Base-by-base conservation (phyloP, 2,329 filamentous ascomycete species). In the Sporothrix luriei region DNA sequence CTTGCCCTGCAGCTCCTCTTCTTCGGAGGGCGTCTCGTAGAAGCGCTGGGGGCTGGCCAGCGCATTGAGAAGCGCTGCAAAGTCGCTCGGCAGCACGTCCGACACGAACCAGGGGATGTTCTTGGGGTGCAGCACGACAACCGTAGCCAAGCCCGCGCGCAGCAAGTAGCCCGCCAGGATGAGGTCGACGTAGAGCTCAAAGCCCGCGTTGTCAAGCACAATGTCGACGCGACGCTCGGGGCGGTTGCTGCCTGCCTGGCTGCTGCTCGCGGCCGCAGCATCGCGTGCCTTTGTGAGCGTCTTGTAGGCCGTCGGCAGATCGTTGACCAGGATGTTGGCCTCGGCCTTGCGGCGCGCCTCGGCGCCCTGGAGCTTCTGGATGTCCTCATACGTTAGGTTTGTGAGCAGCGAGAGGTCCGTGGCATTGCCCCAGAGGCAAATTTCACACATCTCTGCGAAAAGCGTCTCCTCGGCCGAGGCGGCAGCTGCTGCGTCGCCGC, bases 31-130 rank as follows among this genome's bases (percentile, higher is more conserved):
- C 0, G 87, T 87, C 76, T 90, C 87, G 81, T 95, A 98, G 79
- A 98, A 97, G 13, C 80, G 76, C 74, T 90, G 88, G 0, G 95
- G 92, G 74, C 89, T 85, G 7, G 90, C 87, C n/a, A 99, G 85
- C 4, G 91, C 92, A 72, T 87, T 88, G 66, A 99, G 87, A 2
- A 98, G 85, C n/a, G 90, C 88, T 1, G 84, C 85, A 75, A 98
- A 97, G 80, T 99, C 95, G 52, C 83, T 85, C 0, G 94, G 94
- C 13, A 97, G 80, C 3, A 98, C 95, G 76, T 99, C 95, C 0
- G 93, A 97, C 62, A 99, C 95, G 77, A 98, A 99, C 95, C 95
- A 99, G 0, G 95, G 95, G 70, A 99, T 94, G 26, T 89, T 90
- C 82, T 99, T 99, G 66, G 95, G 94, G 76, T 97, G 94, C 11